These are phyloP conservation scores for Metschnikowia lachancei DNA, from an alignment of 805 yeast genomes.

Conservation along the genomic window DNA sequence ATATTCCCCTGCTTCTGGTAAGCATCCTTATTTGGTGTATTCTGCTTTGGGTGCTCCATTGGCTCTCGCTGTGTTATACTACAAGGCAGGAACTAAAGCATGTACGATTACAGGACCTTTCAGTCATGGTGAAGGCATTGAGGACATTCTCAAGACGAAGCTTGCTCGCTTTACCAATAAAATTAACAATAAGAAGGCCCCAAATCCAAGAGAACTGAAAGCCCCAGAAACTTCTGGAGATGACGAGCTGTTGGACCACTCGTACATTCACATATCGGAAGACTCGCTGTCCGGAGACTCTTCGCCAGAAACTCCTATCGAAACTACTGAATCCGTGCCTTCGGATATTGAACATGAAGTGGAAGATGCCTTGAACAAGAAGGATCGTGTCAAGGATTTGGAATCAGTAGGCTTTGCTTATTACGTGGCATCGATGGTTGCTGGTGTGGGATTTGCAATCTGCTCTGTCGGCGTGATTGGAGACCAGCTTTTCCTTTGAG, in stretches of 20 bases:
- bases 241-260: slow-evolving; percentile 34
- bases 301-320: slow-evolving; percentile 27
- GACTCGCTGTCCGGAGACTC: slow-evolving; percentile 34
- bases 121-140: slow-evolving; percentile 3
- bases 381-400: slow-evolving; percentile 32
- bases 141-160: neutral
- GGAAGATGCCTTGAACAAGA: slow-evolving; percentile 41
- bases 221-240: slow-evolving; percentile 12
- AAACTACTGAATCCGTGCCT: slow-evolving; percentile 9
- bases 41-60: slow-evolving; percentile 54
- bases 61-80: slow-evolving; percentile 23
- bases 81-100: slow-evolving; percentile 12
- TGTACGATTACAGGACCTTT: slow-evolving; percentile 9
- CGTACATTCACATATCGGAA: slow-evolving; percentile 44
- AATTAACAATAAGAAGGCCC: neutral
- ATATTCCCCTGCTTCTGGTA: slow-evolving; percentile 51
- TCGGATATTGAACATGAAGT: slow-evolving; percentile 41
- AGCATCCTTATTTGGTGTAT: slow-evolving; percentile 74
- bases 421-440: slow-evolving; percentile 38
- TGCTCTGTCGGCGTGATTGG: slow-evolving; percentile 58
- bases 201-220: slow-evolving; percentile 1
- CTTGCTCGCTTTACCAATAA: slow-evolving; percentile 1
- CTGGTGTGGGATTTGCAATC: slow-evolving; percentile 47
- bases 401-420: slow-evolving; percentile 37
- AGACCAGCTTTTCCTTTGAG: slow-evolving; percentile 32